Base-by-base conservation (phyloP, 1,284 basidiomycete species). In the Waitea zeae region DNA sequence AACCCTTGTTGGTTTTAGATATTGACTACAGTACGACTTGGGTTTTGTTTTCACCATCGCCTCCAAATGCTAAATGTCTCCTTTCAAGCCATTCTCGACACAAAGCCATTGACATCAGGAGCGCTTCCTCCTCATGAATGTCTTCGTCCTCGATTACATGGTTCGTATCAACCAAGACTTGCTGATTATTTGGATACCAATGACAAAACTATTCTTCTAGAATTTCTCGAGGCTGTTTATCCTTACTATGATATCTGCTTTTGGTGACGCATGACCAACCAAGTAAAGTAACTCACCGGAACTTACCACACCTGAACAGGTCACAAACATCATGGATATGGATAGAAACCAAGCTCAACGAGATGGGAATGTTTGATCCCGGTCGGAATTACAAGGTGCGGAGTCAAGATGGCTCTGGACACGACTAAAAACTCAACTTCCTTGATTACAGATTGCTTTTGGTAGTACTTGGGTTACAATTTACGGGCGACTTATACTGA, bases 271-370 rank as follows among this genome's bases (percentile, higher is more conserved):
- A 46, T 36, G 15, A n/a, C n/a, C n/a, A n/a, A n/a, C n/a, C n/a
- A n/a, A n/a, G n/a, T n/a, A n/a, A n/a, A n/a, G n/a, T n/a, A n/a
- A n/a, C n/a, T n/a, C n/a, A n/a, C n/a, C n/a, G n/a, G n/a, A n/a
- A 13, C 24, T 38, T 17, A 34, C n/a, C n/a, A n/a, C 22, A 26
- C 38, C 20, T 19, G 19, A 11, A 26, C 32, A 76, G 75, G 83
- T 83, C 75, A 3, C 76, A 82, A 53, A 92, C 87, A 1, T 77
- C 72, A 41, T 90, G 87, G 87, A 64, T 86, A 33, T 93, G 87
- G 87, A 62, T 93, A 18, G 89, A 95, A 53, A 73, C 76, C 20
- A 95, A 93, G 55, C 64, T 95, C 3, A 71, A 84, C 12, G 88
- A 93, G 52, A 64, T 93, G 17, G 82, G 72, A 17, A 83, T 92